Evolutionary conservation across 1,284 basidiomycete species (phyloP).

Genomic region (Rhodofomes roseus): DNA sequence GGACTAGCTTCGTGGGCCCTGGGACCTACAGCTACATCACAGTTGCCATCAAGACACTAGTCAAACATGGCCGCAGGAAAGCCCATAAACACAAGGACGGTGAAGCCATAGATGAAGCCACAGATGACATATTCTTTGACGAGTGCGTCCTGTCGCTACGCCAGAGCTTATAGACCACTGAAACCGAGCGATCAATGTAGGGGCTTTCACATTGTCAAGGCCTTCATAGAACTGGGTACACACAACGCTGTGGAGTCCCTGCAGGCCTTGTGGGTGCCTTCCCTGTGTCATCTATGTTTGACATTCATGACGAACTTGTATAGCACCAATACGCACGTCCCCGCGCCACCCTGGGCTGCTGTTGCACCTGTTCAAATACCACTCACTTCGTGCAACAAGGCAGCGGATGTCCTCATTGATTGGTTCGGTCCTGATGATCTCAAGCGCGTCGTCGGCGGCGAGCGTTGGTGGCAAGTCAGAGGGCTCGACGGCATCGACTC

Average conservation of each 20-base stretch:
- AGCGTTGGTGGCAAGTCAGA: constrained; percentile 85
- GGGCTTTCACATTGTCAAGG: constrained; percentile 65
- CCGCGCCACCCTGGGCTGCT: constrained; percentile 75
- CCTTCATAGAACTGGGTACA: constrained; percentile 59
- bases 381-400: constrained; percentile 55
- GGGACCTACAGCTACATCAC: not conserved
- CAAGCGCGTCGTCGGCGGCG: constrained; percentile 71
- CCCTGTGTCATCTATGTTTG: not conserved
- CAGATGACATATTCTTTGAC: constrained; percentile 62
- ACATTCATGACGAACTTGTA: not conserved
- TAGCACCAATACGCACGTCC: constrained; percentile 75
- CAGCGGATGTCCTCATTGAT: constrained; percentile 71
- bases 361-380: constrained; percentile 70
- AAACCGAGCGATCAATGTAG: constrained; percentile 26
- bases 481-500: constrained; percentile 64
- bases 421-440: constrained; percentile 77
- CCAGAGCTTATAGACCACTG: not conserved
- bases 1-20: not conserved
- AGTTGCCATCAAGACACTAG: constrained; percentile 56
- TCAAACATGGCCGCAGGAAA: constrained; percentile 53
- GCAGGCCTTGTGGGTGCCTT: constrained; percentile 46
- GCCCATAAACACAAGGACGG: constrained; percentile 37
- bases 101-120: constrained; percentile 35
- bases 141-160: constrained; percentile 33
- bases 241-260: constrained; percentile 59